Percentiles rank a stretch among this genome's conserved stretches.
These are phyloP conservation scores for Daldinia grandis DNA, from an alignment of 495 filamentous ascomycete species.

Conservation along the genomic window DNA sequence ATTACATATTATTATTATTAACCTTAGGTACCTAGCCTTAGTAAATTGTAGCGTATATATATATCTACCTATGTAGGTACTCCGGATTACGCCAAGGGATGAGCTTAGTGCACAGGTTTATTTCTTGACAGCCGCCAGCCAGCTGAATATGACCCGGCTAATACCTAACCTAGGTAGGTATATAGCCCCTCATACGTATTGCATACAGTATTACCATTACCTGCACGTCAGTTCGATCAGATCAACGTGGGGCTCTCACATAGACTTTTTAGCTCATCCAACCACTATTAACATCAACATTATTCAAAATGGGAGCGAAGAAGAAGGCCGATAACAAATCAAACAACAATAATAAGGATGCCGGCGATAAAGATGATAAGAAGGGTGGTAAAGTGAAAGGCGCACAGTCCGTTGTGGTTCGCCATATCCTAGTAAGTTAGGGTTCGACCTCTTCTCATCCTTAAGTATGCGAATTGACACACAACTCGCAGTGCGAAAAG, in stretches of 20 bases:
- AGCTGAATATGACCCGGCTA: background rate
- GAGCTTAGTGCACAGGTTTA: background rate
- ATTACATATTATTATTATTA: no score
- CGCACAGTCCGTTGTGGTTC: constrained; percentile 81
- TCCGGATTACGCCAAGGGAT: no score
- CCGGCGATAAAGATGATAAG: constrained; percentile 57
- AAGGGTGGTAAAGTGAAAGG: constrained; percentile 69
- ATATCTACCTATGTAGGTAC: no score
- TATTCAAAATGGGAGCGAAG: constrained; percentile 34
- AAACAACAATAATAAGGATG: constrained; percentile 60
- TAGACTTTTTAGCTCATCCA: constrained; percentile 16
- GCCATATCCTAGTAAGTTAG: constrained; percentile 80
- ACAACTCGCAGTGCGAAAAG: constrained; percentile 80
- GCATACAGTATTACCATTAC: background rate
- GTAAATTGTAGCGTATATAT: no score
- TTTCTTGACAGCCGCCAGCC: background rate
- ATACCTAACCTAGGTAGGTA: no score
- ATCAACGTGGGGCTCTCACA: constrained; percentile 27
- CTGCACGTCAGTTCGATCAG: constrained; percentile 9
- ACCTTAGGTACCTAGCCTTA: no score
- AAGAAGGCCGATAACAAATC: constrained; percentile 47
- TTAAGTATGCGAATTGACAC: constrained; percentile 3
- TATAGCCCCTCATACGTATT: constrained; percentile 4
- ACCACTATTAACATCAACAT: constrained; percentile 14
- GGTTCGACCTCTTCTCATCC: background rate